Percentiles rank a stretch among this genome's conserved stretches.
Evolutionary conservation across 371 early-diverging fungal genomes (phyloP).

Genomic region (Circinella minor): DNA sequence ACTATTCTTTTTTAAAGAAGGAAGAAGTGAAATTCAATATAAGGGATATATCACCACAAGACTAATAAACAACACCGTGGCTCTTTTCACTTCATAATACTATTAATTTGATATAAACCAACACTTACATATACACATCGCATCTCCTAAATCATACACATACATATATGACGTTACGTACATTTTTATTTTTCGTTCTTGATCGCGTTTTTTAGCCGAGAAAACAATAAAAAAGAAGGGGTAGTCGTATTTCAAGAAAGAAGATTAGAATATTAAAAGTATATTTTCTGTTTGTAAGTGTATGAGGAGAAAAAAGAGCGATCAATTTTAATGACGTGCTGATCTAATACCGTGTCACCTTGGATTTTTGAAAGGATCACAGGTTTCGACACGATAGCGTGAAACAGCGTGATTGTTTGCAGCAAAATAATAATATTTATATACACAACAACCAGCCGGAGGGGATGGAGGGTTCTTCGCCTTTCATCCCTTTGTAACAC

Average conservation of each 20-base stretch:
- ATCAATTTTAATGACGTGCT: constrained; percentile 5
- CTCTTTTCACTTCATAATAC: too few relatives aligned
- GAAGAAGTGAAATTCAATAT: too few relatives aligned
- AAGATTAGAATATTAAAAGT: neutral
- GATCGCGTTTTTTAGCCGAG: constrained; percentile 1
- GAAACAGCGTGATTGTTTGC: constrained; percentile 11
- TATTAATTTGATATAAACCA: too few relatives aligned
- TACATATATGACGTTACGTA: neutral
- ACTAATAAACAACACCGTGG: too few relatives aligned
- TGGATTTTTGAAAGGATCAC: neutral
- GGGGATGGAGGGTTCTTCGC: neutral
- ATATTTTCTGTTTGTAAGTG: too few relatives aligned
- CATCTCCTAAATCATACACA: too few relatives aligned
- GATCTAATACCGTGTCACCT: constrained; percentile 2
- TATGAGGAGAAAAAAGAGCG: neutral
- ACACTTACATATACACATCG: too few relatives aligned
- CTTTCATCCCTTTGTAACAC: too few relatives aligned
- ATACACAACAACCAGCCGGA: neutral
- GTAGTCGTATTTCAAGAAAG: neutral
- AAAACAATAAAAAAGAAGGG: neutral
- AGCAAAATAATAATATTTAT: neutral
- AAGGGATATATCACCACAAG: too few relatives aligned
- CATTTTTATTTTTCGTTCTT: neutral
- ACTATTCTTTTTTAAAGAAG: too few relatives aligned
- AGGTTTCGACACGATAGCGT: constrained; percentile 12